These are phyloP conservation scores for Saturnispora zaruensis DNA, from an alignment of 805 yeast species.

Conservation along the genomic window DNA sequence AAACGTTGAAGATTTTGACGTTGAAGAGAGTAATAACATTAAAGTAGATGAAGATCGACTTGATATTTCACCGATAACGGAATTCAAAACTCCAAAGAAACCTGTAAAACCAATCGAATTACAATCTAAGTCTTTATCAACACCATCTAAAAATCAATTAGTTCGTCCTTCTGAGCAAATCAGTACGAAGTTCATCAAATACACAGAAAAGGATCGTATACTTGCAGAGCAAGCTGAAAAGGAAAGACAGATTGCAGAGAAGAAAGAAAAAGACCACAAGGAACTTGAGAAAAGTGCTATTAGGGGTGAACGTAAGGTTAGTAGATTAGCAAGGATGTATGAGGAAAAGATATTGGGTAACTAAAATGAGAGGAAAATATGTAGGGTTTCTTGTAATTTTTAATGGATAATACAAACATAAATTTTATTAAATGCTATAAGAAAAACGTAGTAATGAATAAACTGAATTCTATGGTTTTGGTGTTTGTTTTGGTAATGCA, in stretches of 20 bases:
- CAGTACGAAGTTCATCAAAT: constrained; percentile 22
- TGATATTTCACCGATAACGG: neutral
- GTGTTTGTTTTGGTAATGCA: constrained; percentile 26
- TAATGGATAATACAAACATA: neutral
- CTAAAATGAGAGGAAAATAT: neutral
- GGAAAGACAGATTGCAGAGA: constrained; percentile 8
- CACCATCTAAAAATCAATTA: constrained; percentile 7
- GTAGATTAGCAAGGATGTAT: constrained; percentile 40
- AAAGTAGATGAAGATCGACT: neutral
- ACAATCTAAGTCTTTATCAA: constrained; percentile 2
- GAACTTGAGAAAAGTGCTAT: constrained; percentile 23
- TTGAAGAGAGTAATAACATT: neutral
- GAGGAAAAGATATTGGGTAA: constrained; percentile 34
- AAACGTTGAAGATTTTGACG: constrained; percentile 3
- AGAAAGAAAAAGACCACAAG: constrained; percentile 19
- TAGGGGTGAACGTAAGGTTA: constrained; percentile 40
- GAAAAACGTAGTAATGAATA: neutral
- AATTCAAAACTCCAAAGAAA: constrained; percentile 10
- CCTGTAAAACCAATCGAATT: constrained; percentile 9
- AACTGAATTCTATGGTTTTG: constrained; percentile 12
- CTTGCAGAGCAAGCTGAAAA: constrained; percentile 18
- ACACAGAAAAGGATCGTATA: constrained; percentile 26
- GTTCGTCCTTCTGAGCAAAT: constrained; percentile 22
- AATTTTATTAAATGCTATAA: neutral
- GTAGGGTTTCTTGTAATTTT: neutral